A percentile compares a stretch with the other conserved stretches of the same genome.
Conservation (phyloP, 495 filamentous ascomycete species). For the Penicillium flavigenum region DNA sequence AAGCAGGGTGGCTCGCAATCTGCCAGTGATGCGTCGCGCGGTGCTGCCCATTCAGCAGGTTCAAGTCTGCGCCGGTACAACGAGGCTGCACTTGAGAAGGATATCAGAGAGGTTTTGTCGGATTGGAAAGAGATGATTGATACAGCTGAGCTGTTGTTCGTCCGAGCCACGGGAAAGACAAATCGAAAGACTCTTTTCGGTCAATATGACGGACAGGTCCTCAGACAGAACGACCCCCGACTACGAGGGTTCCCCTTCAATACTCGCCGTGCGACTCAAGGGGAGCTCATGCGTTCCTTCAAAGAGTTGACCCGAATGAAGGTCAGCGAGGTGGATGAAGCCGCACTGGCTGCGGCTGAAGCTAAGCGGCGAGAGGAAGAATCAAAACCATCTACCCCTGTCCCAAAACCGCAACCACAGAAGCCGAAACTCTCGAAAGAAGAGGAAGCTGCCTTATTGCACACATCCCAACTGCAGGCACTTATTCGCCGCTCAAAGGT, state of each 20-base stretch:
- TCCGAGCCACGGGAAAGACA: slow-evolving; percentile 82
- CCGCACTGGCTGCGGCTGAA: slow-evolving; percentile 50
- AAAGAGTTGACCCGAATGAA: slow-evolving; percentile 90
- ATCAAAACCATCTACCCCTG: slow-evolving; percentile 38
- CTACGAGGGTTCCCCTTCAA: slow-evolving; percentile 89
- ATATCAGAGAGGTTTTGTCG: slow-evolving; percentile 72
- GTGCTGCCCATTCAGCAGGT: slow-evolving; percentile 90
- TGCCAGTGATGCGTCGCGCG: slow-evolving; percentile 86
- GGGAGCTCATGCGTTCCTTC: slow-evolving; percentile 89
- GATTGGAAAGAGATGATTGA: slow-evolving; percentile 86
- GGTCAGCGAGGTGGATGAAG: slow-evolving; percentile 68
- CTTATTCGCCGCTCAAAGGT: slow-evolving; percentile 88
- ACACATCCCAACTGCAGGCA: slow-evolving; percentile 83
- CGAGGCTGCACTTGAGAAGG: slow-evolving; percentile 79
- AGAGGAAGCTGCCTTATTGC: slow-evolving; percentile 73
- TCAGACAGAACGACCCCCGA: slow-evolving; percentile 79
- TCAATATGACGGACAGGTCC: slow-evolving; percentile 82
- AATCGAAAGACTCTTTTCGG: slow-evolving; percentile 86
- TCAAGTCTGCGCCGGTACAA: slow-evolving; percentile 89
- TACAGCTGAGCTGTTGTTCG: slow-evolving; percentile 76
- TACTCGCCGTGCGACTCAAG: slow-evolving; percentile 90
- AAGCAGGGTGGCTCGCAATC: slow-evolving; percentile 97
- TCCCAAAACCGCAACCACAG: slow-evolving; percentile 49
- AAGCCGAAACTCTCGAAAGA: slow-evolving; percentile 67
- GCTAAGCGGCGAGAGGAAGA: slow-evolving; percentile 35